phyloP scores from a whole-genome alignment of 768 basidiomycete species.

The Lactifluus hygrophoroides region DNA sequence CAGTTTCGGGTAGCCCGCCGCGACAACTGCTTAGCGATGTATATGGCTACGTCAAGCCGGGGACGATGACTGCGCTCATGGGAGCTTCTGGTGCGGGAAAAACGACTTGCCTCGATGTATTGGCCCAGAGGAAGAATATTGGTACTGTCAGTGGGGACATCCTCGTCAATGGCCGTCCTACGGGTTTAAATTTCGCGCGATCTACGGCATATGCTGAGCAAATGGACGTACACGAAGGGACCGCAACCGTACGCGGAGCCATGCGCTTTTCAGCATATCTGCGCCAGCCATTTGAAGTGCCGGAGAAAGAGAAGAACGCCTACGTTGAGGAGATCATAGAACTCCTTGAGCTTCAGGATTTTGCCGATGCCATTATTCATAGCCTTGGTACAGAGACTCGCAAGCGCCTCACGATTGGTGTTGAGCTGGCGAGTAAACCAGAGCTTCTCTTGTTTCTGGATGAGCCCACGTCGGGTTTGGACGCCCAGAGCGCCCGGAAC shows the following conservation, averaged over 20 bases:
- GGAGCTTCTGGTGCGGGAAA: constrained; percentile 71
- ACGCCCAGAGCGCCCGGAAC: constrained; percentile 69
- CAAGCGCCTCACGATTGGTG: constrained; percentile 86
- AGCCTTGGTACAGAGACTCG: constrained; percentile 60
- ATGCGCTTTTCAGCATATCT: constrained; percentile 81
- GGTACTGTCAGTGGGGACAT: constrained; percentile 58
- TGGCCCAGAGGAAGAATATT: constrained; percentile 65
- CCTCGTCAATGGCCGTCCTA: constrained; percentile 55
- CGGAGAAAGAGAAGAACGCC: constrained; percentile 64
- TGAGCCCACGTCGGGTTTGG: constrained; percentile 48
- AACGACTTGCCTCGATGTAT: constrained; percentile 69
- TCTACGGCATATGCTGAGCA: constrained; percentile 38
- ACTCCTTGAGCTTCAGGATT: constrained; percentile 73
- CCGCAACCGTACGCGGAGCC: constrained; percentile 76
- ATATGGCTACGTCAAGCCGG: constrained; percentile 75
- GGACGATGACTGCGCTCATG: constrained; percentile 85
- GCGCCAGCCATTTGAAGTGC: constrained; percentile 60
- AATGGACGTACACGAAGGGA: constrained; percentile 79
- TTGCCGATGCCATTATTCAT: constrained; percentile 75
- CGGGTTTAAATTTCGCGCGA: constrained; percentile 42
- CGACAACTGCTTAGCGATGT: constrained; percentile 65
- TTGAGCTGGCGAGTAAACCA: constrained; percentile 84
- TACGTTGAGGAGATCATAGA: constrained; percentile 82
- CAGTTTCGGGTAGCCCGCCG: constrained; percentile 49
- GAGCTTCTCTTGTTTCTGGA: constrained; percentile 64